These are phyloP conservation scores for Phyllosticta citriasiana DNA, from an alignment of 2,329 filamentous ascomycete species.

Conservation along the genomic window DNA sequence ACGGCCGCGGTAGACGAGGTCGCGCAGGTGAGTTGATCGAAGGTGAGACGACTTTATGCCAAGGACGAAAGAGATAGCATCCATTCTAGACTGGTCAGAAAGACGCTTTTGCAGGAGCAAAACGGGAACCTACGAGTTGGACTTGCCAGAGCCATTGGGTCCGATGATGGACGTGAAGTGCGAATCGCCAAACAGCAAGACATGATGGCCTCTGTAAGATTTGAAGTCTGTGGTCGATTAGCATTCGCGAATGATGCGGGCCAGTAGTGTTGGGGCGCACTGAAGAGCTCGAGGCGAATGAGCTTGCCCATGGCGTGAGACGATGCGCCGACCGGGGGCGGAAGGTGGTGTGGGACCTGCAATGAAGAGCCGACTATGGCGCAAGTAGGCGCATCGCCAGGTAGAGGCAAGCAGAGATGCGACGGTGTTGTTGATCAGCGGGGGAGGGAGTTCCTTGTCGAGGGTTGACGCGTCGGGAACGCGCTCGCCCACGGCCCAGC, in stretches of 20 bases:
- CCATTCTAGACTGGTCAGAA: constrained; percentile 59
- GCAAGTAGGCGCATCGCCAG: constrained; percentile 7
- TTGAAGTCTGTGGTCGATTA: constrained; percentile 69
- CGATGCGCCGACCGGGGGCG: not conserved
- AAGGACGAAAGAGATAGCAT: constrained; percentile 96
- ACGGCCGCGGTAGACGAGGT: constrained; percentile 90
- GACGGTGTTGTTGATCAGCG: not conserved
- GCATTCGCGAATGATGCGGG: constrained; percentile 8
- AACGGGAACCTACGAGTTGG: constrained; percentile 67
- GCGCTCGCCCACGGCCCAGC: not conserved
- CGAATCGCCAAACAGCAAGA: constrained; percentile 87
- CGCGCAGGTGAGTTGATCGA: constrained; percentile 84
- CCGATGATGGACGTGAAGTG: constrained; percentile 99
- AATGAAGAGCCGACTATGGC: not conserved
- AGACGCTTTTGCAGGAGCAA: not conserved
- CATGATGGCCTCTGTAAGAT: constrained; percentile 96
- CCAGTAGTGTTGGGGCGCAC: constrained; percentile 42
- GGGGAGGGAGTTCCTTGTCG: not conserved
- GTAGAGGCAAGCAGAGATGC: not conserved
- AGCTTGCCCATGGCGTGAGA: constrained; percentile 75
- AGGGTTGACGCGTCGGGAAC: constrained; percentile 7
- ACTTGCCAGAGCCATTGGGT: constrained; percentile 98
- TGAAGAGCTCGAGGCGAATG: constrained; percentile 86
- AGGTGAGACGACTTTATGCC: constrained; percentile 98
- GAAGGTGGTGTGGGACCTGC: not conserved